Base-by-base conservation (phyloP, 2,329 filamentous ascomycete species). In the Xylaria sp. region DNA sequence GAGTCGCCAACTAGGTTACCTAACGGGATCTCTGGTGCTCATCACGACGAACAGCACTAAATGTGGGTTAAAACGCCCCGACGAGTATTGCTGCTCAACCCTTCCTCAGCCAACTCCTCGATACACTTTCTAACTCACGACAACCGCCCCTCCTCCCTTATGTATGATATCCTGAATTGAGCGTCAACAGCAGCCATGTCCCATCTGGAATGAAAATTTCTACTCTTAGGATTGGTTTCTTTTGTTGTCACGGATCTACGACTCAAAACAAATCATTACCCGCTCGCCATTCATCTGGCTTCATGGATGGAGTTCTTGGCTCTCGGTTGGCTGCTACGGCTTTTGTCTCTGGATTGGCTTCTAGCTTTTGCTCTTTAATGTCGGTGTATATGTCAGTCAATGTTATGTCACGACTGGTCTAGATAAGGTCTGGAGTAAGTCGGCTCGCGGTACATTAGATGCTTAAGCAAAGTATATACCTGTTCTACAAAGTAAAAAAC, bases 281-380 rank as follows among this genome's bases (percentile, higher is more conserved):
- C 57, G 63, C 41, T 63, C 39, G 58, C 54, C 50, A 39, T 60
- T 63, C 41, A 67, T 54, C 67, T 70, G 65, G 68, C 70, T 74
- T 76, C 71, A 76, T 67, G 75, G 72, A 69, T 71, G 75, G 73
- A 74, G 74, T 76, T 75, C 41, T 68, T 68, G 72, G 73, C 69
- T 74, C 63, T 69, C 46, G 55, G 59, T 70, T 69, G 66, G 68
- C 63, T 66, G 28, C 61, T 28, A 56, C 41, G 15, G 52, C 56
- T 70, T 64, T 63, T 65, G 63, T 60, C 69, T 52, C 73, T 75
- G 73, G 72, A 74, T 72, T 63, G 58, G 62, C 69, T 61, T 56
- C 61, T 28, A 56, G 61, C 41, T 66, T 59, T 65, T 73, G 69
- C 68, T 71, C 69, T 74, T 65, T 64, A 63, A 72, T 70, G 70